Percentiles rank a stretch among this genome's conserved stretches.
These are phyloP conservation scores for Eragrostis tef DNA, from an alignment of 202 grass and related monocot genomes.

Conservation along the genomic window DNA sequence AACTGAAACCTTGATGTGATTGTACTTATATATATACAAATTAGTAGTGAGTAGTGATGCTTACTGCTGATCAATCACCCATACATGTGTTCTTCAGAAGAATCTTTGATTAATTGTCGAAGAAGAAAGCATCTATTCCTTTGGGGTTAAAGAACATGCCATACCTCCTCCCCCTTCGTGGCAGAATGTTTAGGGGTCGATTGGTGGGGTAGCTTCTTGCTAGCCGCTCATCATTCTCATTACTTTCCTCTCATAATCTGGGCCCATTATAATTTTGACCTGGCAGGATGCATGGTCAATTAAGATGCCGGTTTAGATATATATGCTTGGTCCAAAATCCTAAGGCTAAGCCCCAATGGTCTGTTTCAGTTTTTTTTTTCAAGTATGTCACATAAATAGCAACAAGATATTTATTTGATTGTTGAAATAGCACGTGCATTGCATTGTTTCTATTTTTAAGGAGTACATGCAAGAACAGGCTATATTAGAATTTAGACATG, in stretches of 20 bases:
- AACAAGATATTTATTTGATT: no score
- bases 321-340: no score
- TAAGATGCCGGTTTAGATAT: no score
- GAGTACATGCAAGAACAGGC: no score
- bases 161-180: not conserved
- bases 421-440: no score
- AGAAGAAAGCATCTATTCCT: constrained; percentile 86
- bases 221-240: constrained; percentile 32
- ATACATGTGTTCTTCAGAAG: constrained; percentile 28
- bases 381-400: no score
- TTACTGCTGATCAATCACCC: not conserved
- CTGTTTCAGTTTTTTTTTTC: no score
- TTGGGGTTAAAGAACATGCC: constrained; percentile 43
- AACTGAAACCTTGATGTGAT: not conserved
- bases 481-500: no score
- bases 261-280: not conserved
- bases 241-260: not conserved
- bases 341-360: no score
- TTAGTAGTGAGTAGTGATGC: not conserved
- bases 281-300: not conserved
- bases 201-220: constrained; percentile 10
- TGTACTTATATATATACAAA: not conserved
- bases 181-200: constrained; percentile 8
- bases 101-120: constrained; percentile 69
- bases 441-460: no score